These are phyloP conservation scores for Phlebiopsis flavidoalba DNA, from an alignment of 768 basidiomycete genomes.

Conservation along the genomic window DNA sequence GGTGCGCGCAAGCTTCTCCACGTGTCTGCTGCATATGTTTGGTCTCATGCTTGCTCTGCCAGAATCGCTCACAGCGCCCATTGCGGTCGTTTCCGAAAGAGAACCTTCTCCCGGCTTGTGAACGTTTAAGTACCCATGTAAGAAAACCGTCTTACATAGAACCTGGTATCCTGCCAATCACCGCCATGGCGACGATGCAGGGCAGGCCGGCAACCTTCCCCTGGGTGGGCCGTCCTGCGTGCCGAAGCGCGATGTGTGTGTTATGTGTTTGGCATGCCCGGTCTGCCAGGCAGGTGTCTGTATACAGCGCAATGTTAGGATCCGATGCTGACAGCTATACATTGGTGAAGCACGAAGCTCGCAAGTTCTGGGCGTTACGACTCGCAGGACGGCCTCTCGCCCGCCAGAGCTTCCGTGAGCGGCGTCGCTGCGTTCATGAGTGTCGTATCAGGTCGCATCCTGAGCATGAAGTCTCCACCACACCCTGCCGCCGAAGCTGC, in stretches of 20 bases:
- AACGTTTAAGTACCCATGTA: background rate
- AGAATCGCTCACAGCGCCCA: background rate
- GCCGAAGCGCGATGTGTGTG: background rate
- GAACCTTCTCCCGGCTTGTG: background rate
- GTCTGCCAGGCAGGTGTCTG: no score
- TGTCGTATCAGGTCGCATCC: no score
- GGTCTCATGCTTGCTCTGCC: background rate
- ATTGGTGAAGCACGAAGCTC: no score
- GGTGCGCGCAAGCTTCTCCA: background rate
- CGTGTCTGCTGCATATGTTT: background rate
- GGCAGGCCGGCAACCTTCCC: background rate
- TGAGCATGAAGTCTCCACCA: no score
- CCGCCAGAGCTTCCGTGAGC: background rate
- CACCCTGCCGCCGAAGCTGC: no score
- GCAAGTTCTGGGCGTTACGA: no score
- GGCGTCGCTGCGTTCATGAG: background rate
- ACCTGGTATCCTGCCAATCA: constrained; percentile 1
- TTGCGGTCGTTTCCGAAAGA: background rate
- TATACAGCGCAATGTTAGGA: background rate
- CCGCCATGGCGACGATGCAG: background rate
- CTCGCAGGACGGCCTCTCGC: no score
- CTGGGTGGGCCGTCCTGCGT: background rate
- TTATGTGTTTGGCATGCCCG: background rate
- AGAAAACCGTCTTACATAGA: background rate
- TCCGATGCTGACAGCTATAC: background rate